Evolutionary conservation across 2,329 filamentous ascomycete species (phyloP), one percentile per base, ranked within the genome.

Genomic region (Fusarium sp.): DNA sequence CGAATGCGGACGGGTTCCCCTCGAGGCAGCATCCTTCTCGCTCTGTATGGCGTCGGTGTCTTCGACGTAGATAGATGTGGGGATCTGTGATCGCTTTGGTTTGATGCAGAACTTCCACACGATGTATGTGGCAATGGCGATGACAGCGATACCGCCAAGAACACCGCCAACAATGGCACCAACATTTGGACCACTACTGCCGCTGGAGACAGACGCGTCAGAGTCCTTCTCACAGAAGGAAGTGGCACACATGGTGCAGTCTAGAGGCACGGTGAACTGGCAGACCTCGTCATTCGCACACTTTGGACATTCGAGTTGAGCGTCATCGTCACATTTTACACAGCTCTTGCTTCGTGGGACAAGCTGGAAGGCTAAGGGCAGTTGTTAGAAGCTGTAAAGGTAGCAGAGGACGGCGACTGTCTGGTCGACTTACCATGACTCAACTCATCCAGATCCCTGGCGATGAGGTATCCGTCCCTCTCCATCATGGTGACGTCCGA

Each of bases 101-200:
- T 94, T 95, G 76, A 97, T 90, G 77, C 90, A 93, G 81, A 93
- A 97, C 78, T 90, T 90, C 92, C 93, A 98, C 33, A 97, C 85
- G 40, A 97, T 80, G 73, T 94, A 97, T 4, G 90, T 90, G 53
- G 92, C 77, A 37, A 93, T 80, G n/a, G 86, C 90, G 52, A 98
- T 85, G 45, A 89, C 84, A n/a, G 86, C 85, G 15, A 98, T 79
- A 70, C 94, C 96, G 67, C 94, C 96, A 43, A 98, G 83, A 11
- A 97, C 94, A 68, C 95, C 95, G 68, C 96, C 96, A 3, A 92
- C 95, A 68, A 99, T 97, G 33, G 93, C 92, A 41, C 94, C 94
- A 2, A 90, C 83, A 71, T 92, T 94, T 9, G 91, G 87, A 9
- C 87, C 84, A 13, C 81, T 80, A 37, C 75, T 74, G 39, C 74